These are phyloP conservation scores for Quercus glauca DNA, from an alignment of 306 rosid genomes.

Conservation along the genomic window DNA sequence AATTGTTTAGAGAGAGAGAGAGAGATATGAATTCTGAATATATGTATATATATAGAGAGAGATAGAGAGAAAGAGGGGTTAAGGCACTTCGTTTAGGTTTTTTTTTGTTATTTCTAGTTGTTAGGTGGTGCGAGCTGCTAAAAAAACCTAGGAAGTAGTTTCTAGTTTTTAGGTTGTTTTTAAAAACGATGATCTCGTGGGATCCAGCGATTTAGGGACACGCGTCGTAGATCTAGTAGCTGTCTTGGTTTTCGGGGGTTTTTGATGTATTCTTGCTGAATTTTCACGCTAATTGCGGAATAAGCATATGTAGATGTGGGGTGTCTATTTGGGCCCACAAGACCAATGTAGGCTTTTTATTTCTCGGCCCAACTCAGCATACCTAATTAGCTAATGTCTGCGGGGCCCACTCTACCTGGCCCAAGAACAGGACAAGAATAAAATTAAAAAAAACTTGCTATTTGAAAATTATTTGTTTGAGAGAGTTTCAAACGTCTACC, in stretches of 20 bases:
- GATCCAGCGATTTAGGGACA: conserved; percentile 41
- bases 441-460: too few relatives aligned
- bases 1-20: not conserved
- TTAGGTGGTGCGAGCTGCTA: too few relatives aligned
- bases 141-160: not conserved
- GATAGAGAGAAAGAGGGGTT: not conserved
- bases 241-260: not conserved
- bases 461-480: too few relatives aligned
- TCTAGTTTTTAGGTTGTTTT: too few relatives aligned
- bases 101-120: too few relatives aligned
- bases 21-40: not conserved
- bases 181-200: conserved; percentile 15
- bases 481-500: too few relatives aligned
- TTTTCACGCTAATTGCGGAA: conserved; percentile 37
- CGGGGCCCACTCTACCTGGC: too few relatives aligned
- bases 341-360: not conserved
- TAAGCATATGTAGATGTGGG: conserved; percentile 15
- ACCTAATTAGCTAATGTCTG: too few relatives aligned
- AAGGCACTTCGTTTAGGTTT: not conserved
- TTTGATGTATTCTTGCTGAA: not conserved
- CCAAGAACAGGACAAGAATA: too few relatives aligned
- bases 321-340: not conserved
- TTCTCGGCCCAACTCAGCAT: too few relatives aligned
- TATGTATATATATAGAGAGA: not conserved
- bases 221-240: conserved; percentile 30